Base-by-base conservation (phyloP, 768 basidiomycete species). In the Mrakia gelida region DNA sequence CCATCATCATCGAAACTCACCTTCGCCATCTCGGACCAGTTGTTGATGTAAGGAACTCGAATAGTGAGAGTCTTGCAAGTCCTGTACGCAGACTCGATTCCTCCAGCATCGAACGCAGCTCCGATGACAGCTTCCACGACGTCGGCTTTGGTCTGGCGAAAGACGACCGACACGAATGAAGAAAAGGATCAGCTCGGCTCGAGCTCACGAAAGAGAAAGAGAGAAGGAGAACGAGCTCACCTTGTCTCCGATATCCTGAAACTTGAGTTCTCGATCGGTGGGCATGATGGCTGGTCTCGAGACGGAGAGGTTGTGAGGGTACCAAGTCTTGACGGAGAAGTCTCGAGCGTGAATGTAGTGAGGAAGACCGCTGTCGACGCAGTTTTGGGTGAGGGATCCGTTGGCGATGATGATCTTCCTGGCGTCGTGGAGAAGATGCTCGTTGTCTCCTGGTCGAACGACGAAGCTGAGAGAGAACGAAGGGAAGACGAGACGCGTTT, bases 61-160 rank as follows among this genome's bases (percentile, higher is more conserved):
- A 94, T 85, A 73, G 88, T 87, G 81, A 95, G 85, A 32, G 87
- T 87, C 82, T 91, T 92, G 62, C 88, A 87, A 32, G 87, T 88
- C 79, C 87, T 87, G 67, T 93, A 87, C 9, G 91, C 93, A 28
- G 85, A 83, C 73, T 92, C 90, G 71, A 87, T 86, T 73, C 92
- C 93, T 16, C 91, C 91, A 32, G 90, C 89, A 65, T 92, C 86
- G 82, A 90, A 93, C 7, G 91, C 92, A 26, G 92, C 93, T 49
- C 91, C 93, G 38, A 94, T 89, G 78, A 94, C 89, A 5, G 93
- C 92, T 84, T 95, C 93, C 13, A 89, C 88, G 62, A 93, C 91
- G 84, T 95, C 93, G 71, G 93, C 93, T 41, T 93, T 86, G 30
- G 90, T 89, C 93, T 94, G 75, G 41, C 45, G 34, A 74, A 28